Conservation (phyloP, 306 rosid species). For the Prunus campanulata region DNA sequence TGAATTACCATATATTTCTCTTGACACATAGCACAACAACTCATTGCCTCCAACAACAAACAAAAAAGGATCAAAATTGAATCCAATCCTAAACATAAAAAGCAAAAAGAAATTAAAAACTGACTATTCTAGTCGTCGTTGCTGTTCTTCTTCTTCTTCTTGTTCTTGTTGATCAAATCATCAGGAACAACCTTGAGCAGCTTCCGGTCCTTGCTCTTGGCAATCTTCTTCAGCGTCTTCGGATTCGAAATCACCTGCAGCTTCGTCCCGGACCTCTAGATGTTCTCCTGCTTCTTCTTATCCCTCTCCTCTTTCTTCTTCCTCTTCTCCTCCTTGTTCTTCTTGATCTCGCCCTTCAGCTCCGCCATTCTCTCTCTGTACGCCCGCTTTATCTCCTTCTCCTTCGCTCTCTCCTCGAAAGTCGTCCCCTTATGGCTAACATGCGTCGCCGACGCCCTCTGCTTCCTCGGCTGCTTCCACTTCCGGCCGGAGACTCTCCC, state of each 20-base stretch:
- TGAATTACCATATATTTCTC: neutral
- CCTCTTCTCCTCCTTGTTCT: slow-evolving; percentile 79
- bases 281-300: slow-evolving; percentile 90
- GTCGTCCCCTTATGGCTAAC: slow-evolving; percentile 60
- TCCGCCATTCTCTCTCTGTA: slow-evolving; percentile 67
- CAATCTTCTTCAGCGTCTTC: slow-evolving; percentile 74
- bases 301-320: slow-evolving; percentile 80
- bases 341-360: slow-evolving; percentile 71
- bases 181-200: slow-evolving; percentile 76
- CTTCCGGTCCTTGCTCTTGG: slow-evolving; percentile 72
- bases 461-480: slow-evolving; percentile 77
- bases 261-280: slow-evolving; percentile 71
- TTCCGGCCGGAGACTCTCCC: slow-evolving; percentile 77
- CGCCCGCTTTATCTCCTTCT: slow-evolving; percentile 75
- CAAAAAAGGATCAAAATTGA: neutral
- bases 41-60: neutral
- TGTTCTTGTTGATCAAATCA: slow-evolving; percentile 28
- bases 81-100: neutral
- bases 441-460: slow-evolving; percentile 56
- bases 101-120: neutral
- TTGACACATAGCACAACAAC: neutral
- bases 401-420: slow-evolving; percentile 66
- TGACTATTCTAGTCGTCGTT: neutral
- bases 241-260: slow-evolving; percentile 80
- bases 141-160: neutral